Evolutionary conservation across 1,139 yeast genomes (phyloP).

Genomic region (Lodderomyces theae): DNA sequence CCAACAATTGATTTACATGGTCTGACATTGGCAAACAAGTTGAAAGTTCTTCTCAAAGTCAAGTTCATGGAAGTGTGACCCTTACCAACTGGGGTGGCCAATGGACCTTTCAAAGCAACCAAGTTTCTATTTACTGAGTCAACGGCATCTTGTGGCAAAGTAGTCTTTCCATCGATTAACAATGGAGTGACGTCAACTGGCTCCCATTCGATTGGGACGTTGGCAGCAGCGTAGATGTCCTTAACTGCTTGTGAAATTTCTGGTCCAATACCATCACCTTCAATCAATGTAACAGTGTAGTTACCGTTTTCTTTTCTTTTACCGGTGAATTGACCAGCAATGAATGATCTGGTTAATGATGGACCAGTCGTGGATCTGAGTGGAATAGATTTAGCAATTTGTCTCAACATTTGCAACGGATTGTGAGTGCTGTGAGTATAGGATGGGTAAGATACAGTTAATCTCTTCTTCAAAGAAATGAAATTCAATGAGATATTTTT

Average conservation of each 20-base stretch:
- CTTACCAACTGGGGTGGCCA: slow-evolving; percentile 98
- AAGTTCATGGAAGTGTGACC: slow-evolving; percentile 97
- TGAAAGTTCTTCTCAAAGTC: slow-evolving; percentile 95
- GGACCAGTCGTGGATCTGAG: slow-evolving; percentile 16
- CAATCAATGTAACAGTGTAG: slow-evolving; percentile 91
- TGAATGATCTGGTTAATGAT: slow-evolving; percentile 41
- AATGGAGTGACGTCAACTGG: slow-evolving; percentile 94
- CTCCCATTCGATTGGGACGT: slow-evolving; percentile 97
- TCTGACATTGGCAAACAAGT: slow-evolving; percentile 94
- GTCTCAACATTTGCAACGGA: slow-evolving; percentile 52
- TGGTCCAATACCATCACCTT: slow-evolving; percentile 98
- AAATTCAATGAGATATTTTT: slow-evolving; percentile 1
- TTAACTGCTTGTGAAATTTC: slow-evolving; percentile 94
- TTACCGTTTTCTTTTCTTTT: slow-evolving; percentile 55
- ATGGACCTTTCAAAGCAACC: slow-evolving; percentile 95
- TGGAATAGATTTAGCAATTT: slow-evolving; percentile 32
- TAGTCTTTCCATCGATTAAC: slow-evolving; percentile 87
- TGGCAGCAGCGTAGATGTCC: slow-evolving; percentile 86
- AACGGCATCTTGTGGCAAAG: slow-evolving; percentile 90
- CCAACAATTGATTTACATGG: slow-evolving; percentile 95
- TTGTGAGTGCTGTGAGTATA: too few relatives aligned
- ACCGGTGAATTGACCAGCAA: slow-evolving; percentile 53
- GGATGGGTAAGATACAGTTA: too few relatives aligned
- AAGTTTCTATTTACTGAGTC: slow-evolving; percentile 88
- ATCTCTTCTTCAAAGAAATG: too few relatives aligned